Base-by-base conservation (phyloP, 2,329 filamentous ascomycete genomes). In the Fusarium xylarioides region DNA sequence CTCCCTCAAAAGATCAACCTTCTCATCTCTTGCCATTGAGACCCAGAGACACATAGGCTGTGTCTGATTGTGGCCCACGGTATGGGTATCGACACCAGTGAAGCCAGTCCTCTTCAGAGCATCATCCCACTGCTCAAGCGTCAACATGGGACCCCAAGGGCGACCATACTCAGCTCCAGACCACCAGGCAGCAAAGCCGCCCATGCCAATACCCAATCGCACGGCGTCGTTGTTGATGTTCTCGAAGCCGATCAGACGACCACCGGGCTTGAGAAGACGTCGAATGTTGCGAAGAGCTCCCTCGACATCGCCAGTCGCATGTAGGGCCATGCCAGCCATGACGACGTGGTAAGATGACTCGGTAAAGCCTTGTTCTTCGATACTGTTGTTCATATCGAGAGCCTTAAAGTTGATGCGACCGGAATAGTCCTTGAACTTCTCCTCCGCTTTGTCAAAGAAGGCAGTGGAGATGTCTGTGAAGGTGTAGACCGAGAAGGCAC, bases 161-260 rank as follows among this genome's bases (percentile, higher is more conserved):
- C 69, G 67, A 9, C 69, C 69, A 4, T 72, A 50, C 4, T 60
- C 64, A 3, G 42, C 64, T 2, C 70, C 70, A 6, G 61, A 56
- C 70, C 70, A 73, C 68, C 70, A 71, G 7, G 57, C 70, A 3
- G 65, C 58, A 3, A 73, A 56, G 3, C 70, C 60, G 2, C 70
- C 68, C 54, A 73, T 68, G 0, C 61, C 50, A 0, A 63, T 52
- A 3, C 49, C 49, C 12, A 58, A 3, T 18, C 69, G 59, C 0
- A 64, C 54, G 8, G 58, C 59, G 0, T 63, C 56, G 4, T 57
- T 54, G 26, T 62, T 56, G 14, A 57, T 71, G 16, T 55, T 59
- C 21, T 73, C 70, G 2, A 67, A 44, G 6, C 57, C 46, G 1
- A 73, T 60, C 2, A 66, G 64, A 7, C 50, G 61, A n/a, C 64